Evolutionary conservation across 306 rosid species (phyloP).

Genomic region (Pyrus communis): DNA sequence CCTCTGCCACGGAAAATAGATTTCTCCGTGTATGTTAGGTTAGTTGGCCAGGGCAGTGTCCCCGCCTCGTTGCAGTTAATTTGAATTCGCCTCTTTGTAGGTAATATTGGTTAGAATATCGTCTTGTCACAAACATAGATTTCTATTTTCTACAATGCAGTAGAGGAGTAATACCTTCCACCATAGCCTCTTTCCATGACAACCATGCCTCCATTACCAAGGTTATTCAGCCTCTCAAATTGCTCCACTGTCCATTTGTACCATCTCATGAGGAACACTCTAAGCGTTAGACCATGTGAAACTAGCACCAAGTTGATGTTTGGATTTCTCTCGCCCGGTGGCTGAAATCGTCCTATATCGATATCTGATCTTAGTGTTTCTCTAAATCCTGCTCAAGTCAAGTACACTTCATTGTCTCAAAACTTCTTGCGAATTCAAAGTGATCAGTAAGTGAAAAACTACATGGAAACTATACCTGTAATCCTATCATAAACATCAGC

Average conservation of each 20-base stretch:
- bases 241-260: constrained; percentile 87
- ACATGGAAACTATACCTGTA: constrained; percentile 36
- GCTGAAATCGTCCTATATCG: constrained; percentile 69
- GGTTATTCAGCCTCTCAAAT: constrained; percentile 56
- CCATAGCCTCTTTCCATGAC: constrained; percentile 85
- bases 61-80: not conserved
- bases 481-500: constrained; percentile 96
- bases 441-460: not conserved
- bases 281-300: constrained; percentile 73
- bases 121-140: not conserved
- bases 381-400: constrained; percentile 57
- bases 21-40: not conserved
- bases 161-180: constrained; percentile 49
- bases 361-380: constrained; percentile 79
- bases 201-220: constrained; percentile 52
- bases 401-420: not conserved
- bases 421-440: not conserved
- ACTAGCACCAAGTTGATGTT: constrained; percentile 72
- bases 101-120: not conserved
- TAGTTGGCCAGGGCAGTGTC: not conserved
- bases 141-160: not conserved
- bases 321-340: constrained; percentile 50
- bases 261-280: constrained; percentile 95
- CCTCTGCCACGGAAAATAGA: not conserved
- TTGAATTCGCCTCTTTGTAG: not conserved